Evolutionary conservation across 805 yeast species (phyloP), one percentile per base, ranked within the genome.

Genomic region (Candida jianshihensis): DNA sequence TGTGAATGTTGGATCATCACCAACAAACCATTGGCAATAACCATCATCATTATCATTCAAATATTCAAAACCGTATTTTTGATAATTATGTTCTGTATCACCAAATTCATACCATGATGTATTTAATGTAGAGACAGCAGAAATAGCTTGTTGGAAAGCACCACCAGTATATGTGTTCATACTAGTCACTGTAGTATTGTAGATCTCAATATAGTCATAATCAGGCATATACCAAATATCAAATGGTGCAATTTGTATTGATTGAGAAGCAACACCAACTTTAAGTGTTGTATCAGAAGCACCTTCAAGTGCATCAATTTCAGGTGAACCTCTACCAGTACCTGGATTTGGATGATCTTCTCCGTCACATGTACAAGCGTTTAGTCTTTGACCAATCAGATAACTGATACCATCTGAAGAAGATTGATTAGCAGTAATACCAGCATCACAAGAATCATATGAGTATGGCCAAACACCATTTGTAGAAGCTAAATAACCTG

Each of bases 391-490:
- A 21, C 97, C 97, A 0, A 90, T 87, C 37, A 89, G 64, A 53
- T 75, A 86, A 2, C 89, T 81, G 28, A 88, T 75, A 40, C 97
- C 97, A 58, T 89, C 97, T 1, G 82, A 70, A 0, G 94, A 76
- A 6, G 94, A 81, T 64, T 89, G 97, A 59, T 89, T 89, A 13
- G 96, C 84, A 3, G 97, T 88, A 46, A 88, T 88, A 47, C 97
- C 97, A 3, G 89, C 88, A 64, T 89, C 96, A 61, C 97, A 89
- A 4, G 75, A 57, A 25, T 81, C 81, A 57, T 89, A 89, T 2
- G 90, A 68, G 53, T 88, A 89, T 4, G 97, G 97, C 97, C 97
- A 89, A 19, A 84, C 81, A 41, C 97, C 97, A 19, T 89, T 95
- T 3, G 96, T 77, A 4, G 90, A 68, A 6, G 95, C 86, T 64